Conservation (phyloP, 345 rosid genomes). For the Salix udensis region DNA sequence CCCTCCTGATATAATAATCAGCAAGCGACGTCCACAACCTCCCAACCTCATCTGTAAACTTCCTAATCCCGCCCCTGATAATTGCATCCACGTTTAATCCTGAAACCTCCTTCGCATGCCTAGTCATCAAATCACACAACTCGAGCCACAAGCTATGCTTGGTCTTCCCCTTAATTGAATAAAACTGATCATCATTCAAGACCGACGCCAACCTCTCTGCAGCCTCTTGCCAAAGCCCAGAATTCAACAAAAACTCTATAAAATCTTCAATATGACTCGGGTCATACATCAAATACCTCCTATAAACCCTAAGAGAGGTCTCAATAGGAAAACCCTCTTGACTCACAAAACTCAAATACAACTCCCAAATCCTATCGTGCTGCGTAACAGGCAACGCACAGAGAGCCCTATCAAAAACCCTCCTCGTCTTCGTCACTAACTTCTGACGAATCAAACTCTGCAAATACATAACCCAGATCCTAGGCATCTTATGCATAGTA, state of each 20-base stretch:
- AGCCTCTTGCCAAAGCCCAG: conserved; percentile 86
- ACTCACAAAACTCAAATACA: conserved; percentile 77
- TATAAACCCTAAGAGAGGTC: conserved; percentile 82
- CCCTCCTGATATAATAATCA: conserved; percentile 87
- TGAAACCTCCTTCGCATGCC: conserved; percentile 73
- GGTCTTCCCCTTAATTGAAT: conserved; percentile 77
- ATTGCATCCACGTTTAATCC: conserved; percentile 93
- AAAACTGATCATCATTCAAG: conserved; percentile 78
- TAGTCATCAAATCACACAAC: conserved; percentile 80
- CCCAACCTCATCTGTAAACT: conserved; percentile 89
- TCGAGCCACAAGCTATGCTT: conserved; percentile 93
- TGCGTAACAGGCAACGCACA: conserved; percentile 89
- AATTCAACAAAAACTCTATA: conserved; percentile 82
- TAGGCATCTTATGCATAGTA: conserved; percentile 95
- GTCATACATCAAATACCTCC: conserved; percentile 93
- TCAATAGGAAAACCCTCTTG: conserved; percentile 86
- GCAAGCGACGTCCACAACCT: conserved; percentile 94
- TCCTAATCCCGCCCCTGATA: conserved; percentile 93
- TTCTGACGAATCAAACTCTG: conserved; percentile 58
- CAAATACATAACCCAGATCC: conserved; percentile 84
- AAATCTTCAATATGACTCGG: conserved; percentile 87
- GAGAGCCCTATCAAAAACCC: conserved; percentile 74
- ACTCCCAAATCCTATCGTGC: conserved; percentile 91
- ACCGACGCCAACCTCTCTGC: conserved; percentile 85
- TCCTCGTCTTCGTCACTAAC: conserved; percentile 53